Conservation (phyloP, 202 grass and related monocot genomes). For the Cymbopogon flexuosus region DNA sequence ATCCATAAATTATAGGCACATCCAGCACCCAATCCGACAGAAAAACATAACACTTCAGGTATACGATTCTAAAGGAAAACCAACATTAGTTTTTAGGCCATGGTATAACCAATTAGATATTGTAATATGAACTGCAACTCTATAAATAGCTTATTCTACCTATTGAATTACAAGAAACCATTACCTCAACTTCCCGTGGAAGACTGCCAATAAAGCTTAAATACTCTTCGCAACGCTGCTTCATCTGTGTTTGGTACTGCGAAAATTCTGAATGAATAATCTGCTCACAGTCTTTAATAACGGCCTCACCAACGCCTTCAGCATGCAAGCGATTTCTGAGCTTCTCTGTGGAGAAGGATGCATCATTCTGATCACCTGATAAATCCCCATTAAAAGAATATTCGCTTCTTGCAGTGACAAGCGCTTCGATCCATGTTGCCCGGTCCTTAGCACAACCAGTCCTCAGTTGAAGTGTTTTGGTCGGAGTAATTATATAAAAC, state of each 20-base stretch:
- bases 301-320: constrained; percentile 47
- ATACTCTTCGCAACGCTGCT: constrained; percentile 52
- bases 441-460: constrained; percentile 64
- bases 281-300: constrained; percentile 67
- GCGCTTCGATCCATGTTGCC: constrained; percentile 69
- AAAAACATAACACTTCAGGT: background rate
- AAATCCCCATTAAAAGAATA: constrained; percentile 38
- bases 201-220: constrained; percentile 49
- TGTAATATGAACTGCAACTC: background rate
- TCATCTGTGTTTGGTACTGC: constrained; percentile 58
- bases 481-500: constrained; percentile 74
- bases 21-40: background rate
- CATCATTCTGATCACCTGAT: constrained; percentile 38
- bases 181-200: constrained; percentile 59
- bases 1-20: background rate
- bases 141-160: background rate
- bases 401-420: constrained; percentile 65
- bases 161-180: background rate
- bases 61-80: background rate
- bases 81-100: background rate
- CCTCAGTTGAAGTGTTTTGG: constrained; percentile 72
- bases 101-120: constrained; percentile 21
- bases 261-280: constrained; percentile 70
- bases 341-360: constrained; percentile 58
- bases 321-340: constrained; percentile 57